Evolutionary conservation across 2,329 filamentous ascomycete species (phyloP).

Genomic region (Colletotrichum sp.): DNA sequence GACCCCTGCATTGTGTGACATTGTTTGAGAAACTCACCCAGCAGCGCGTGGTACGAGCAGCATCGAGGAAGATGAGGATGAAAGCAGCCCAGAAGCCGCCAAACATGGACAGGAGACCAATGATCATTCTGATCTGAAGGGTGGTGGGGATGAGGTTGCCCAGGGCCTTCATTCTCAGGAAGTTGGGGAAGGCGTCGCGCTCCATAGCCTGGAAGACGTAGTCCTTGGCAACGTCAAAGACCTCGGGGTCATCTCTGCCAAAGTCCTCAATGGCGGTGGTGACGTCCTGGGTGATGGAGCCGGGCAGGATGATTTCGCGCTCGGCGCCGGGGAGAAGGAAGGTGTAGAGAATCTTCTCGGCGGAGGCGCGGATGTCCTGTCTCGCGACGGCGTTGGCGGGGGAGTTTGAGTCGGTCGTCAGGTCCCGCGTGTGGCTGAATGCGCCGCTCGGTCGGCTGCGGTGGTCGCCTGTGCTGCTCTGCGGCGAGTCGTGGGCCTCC

Average conservation of each 20-base stretch:
- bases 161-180: slow-evolving; percentile 91
- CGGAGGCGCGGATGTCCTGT: slow-evolving; percentile 88
- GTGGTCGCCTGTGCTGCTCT: slow-evolving; percentile 49
- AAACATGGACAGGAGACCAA: slow-evolving; percentile 87
- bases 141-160: slow-evolving; percentile 95
- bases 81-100: slow-evolving; percentile 94
- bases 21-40: slow-evolving; percentile 69
- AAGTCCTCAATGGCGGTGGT: slow-evolving; percentile 88
- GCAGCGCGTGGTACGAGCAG: slow-evolving; percentile 73
- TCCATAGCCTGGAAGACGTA: slow-evolving; percentile 99
- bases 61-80: slow-evolving; percentile 88
- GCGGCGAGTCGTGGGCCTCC: slow-evolving; percentile 59
- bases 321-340: slow-evolving; percentile 95
- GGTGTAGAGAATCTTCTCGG: slow-evolving; percentile 98
- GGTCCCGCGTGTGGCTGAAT: slow-evolving; percentile 65
- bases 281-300: slow-evolving; percentile 84
- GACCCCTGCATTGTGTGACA: not conserved
- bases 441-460: slow-evolving; percentile 54
- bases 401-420: slow-evolving; percentile 79
- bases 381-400: slow-evolving; percentile 84
- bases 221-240: slow-evolving; percentile 97
- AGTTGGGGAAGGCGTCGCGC: slow-evolving; percentile 97
- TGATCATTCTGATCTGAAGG: slow-evolving; percentile 81
- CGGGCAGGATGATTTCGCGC: slow-evolving; percentile 91
- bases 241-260: slow-evolving; percentile 92